Conservation (phyloP, 2,329 filamentous ascomycete genomes). For the Penicillium sp. region DNA sequence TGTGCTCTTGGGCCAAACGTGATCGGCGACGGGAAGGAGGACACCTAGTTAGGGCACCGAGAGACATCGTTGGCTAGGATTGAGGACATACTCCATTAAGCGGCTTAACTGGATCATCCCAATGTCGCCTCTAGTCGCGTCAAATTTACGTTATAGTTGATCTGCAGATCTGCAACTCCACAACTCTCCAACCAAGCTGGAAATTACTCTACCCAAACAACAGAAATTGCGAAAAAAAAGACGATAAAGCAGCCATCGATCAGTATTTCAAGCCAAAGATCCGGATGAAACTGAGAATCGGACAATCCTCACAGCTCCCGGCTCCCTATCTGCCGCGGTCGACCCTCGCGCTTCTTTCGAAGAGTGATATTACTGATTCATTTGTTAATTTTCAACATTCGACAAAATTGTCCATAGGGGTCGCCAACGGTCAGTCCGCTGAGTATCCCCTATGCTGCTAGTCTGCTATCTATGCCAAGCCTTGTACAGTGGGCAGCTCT, state of each 20-base stretch:
- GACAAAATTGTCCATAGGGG: neutral
- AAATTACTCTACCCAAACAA: neutral
- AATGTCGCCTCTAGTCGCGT: neutral
- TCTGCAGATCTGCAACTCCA: neutral
- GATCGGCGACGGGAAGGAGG: neutral
- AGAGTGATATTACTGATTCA: neutral
- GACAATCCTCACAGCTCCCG: neutral
- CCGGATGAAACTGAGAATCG: neutral
- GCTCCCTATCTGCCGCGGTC: neutral
- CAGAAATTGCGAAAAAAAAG: neutral
- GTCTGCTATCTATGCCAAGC: too few species aligned
- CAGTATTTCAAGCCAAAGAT: too few species aligned
- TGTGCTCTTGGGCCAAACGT: neutral
- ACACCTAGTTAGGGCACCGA: too few species aligned
- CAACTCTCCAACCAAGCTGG: neutral
- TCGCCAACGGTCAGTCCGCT: neutral
- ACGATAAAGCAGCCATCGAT: neutral
- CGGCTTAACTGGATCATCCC: neutral
- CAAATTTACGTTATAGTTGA: neutral
- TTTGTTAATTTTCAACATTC: neutral
- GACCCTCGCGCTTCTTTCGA: neutral
- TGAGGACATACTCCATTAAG: neutral
- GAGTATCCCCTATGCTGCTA: neutral
- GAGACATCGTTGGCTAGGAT: too few species aligned
- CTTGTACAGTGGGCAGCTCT: neutral